Base-by-base conservation (phyloP, 2,329 filamentous ascomycete species). In the Boeremia exigua region DNA sequence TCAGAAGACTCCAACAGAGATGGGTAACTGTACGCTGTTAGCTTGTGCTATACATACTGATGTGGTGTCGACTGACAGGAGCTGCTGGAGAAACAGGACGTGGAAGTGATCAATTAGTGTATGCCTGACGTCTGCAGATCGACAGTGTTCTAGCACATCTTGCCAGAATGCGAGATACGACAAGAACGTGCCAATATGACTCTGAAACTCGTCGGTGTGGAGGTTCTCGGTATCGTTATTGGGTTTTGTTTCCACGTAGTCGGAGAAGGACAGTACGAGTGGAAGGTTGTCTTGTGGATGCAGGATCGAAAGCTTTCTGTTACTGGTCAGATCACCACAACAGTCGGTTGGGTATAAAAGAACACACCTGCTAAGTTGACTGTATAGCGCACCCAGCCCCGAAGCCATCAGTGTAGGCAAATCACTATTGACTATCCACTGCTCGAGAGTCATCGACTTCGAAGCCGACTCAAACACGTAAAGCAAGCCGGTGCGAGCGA, bases 151-250 rank as follows among this genome's bases (percentile, higher is more conserved):
- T 58, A 99, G 81, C 30, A 97, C 93, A 74, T 99, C 95, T 77
- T 99, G 95, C 95, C 95, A 99, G 72, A 99, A 99, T 6, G 96
- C 81, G 44, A 99, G 83, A 71, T 98, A 96, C 0, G 95, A 96
- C 37, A 99, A 82, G 69, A 99, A 99, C 0, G 93, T 96, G 50
- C 94, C 88, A 69, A 98, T 85, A 67, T 97, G 91, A n/a, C 87
- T 84, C 67, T 91, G 89, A 60, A 96, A 92, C 56, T 92, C 86
- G 1, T 84, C 80, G 2, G 88, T 87, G 72, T 89, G 88, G 44
- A 91, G 88, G 76, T 86, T 87, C 67, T 92, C 86, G 62, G 93
- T 85, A 66, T 75, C 66, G 15, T 87, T 83, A 62, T 86, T 86
- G 1, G 86, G 82, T n/a, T 82, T 80, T 30, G 88, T 88, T 66